These are phyloP conservation scores for Colletotrichum falcatum DNA, from an alignment of 2,329 filamentous ascomycete genomes.

Conservation along the genomic window DNA sequence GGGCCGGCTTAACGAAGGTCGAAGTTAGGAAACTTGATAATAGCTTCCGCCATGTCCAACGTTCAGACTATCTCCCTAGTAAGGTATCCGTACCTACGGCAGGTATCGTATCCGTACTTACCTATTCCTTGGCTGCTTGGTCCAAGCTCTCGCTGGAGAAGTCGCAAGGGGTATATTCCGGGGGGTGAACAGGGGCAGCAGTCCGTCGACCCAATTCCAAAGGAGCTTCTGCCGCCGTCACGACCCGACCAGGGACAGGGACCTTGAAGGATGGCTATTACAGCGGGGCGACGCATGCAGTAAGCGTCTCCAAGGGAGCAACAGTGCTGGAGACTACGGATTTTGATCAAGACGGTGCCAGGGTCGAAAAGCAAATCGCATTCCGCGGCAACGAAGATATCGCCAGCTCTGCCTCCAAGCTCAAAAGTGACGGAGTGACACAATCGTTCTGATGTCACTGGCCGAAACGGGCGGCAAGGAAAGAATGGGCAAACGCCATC, in stretches of 20 bases:
- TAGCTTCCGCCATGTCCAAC: constrained; percentile 9
- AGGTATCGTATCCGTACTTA: not conserved
- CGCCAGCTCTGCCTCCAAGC: constrained; percentile 11
- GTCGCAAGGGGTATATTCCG: constrained; percentile 3
- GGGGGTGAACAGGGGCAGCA: not conserved
- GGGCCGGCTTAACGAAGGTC: not conserved
- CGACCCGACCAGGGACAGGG: not conserved
- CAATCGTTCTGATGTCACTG: constrained; percentile 30
- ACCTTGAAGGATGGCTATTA: constrained; percentile 1
- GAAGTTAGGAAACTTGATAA: constrained; percentile 21
- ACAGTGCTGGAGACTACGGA: not conserved
- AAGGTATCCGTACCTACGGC: too few species aligned
- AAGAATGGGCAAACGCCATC: constrained; percentile 7
- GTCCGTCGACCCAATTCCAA: too few species aligned
- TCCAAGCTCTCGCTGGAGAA: not conserved
- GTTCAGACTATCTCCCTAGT: not conserved
- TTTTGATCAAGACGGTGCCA: not conserved
- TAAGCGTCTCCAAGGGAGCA: not conserved
- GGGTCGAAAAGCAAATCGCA: not conserved
- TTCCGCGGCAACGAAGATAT: constrained; percentile 22
- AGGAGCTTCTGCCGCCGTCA: constrained; percentile 7
- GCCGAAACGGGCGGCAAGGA: not conserved
- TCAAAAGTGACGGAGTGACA: constrained; percentile 19
- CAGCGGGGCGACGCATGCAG: constrained; percentile 13
- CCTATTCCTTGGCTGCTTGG: not conserved